These are phyloP conservation scores for Bretziella fagacearum DNA, from an alignment of 2,329 filamentous ascomycete genomes.

Conservation along the genomic window DNA sequence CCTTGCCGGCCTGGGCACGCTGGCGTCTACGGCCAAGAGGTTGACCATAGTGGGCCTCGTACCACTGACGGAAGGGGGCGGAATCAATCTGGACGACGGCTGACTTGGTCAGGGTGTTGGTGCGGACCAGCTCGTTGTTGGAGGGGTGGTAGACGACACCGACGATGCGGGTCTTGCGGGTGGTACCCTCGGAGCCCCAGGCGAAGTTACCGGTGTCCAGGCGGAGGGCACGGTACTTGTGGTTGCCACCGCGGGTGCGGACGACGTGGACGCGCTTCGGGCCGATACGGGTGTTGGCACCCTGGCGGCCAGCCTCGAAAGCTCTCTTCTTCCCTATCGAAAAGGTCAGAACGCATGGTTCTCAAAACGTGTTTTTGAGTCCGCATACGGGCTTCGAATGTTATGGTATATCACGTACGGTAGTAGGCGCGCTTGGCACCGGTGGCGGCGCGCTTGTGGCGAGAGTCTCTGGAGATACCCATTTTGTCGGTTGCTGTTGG, in stretches of 20 bases:
- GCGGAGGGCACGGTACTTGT: conserved; percentile 98
- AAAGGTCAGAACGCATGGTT: conserved; percentile 58
- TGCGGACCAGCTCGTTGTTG: conserved; percentile 99
- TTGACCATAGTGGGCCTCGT: conserved; percentile 98
- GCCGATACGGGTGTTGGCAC: conserved; percentile 98
- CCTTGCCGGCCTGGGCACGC: conserved; percentile 46
- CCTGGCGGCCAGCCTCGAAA: conserved; percentile 99
- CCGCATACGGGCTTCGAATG: conserved; percentile 51
- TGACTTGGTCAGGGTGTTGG: conserved; percentile 98
- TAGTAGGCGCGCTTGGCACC: conserved; percentile 95
- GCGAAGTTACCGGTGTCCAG: conserved; percentile 99
- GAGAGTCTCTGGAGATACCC: conserved; percentile 99
- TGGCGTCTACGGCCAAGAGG: conserved; percentile 78
- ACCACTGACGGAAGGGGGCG: conserved; percentile 98
- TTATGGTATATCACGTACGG: conserved; percentile 47
- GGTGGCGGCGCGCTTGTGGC: conserved; percentile 98
- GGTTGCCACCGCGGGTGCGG: conserved; percentile 95
- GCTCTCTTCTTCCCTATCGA: conserved; percentile 82
- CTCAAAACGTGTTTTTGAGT: conserved; percentile 19
- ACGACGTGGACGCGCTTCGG: conserved; percentile 91
- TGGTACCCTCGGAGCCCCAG: conserved; percentile 94
- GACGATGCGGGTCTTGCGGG: conserved; percentile 99
- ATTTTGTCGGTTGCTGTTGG: conserved; percentile 60
- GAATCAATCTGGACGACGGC: conserved; percentile 98
- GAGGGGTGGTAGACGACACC: conserved; percentile 97